Evolutionary conservation across 2,329 filamentous ascomycete genomes (phyloP), one percentile per base, ranked within the genome.

Genomic region (Colletotrichum spaethianum): DNA sequence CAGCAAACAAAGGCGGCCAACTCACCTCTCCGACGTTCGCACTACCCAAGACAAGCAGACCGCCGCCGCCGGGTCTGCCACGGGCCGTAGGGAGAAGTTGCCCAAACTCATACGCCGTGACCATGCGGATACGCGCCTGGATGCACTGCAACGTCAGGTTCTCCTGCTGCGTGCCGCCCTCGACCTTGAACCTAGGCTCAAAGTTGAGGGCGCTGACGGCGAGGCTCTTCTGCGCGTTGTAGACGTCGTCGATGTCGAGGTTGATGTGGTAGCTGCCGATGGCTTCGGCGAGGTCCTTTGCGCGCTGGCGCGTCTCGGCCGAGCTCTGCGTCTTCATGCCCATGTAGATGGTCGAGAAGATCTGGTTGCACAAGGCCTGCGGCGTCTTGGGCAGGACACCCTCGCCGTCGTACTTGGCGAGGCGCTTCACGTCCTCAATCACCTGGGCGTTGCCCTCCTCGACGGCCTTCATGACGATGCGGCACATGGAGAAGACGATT

Each of bases 241-340:
- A 90, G 11, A 92, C 86, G 1, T 86, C 86, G 77, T 96, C 94
- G 68, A 96, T 94, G 76, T 94, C 90, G 55, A 94, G 84, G 77
- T 95, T 89, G 4, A 89, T 86, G 78, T 96, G 94, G 77, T 94
- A 91, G 20, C 89, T 86, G 3, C 93, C 93, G 63, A 96, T 94
- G 5, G 84, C 86, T 4, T 84, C 77, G 5, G 87, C 80, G 0
- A 96, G 85, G 0, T 88, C 85, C 77, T 88, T 88, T 1, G 94
- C 92, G 36, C 94, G 86, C 57, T 86, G 84, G 12, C 93, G 84
- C 0, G 93, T 95, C 74, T 94, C 92, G 52, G 84, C 82, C 31
- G 88, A 90, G 61, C 89, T 91, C 52, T 92, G 92, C 74, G 92
- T 89, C 75, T 86, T 83, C 77, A 91, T 95, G 14, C 93, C 93